phyloP scores from a whole-genome alignment of 106 monocot genomes.

The Dendrobium officinale region DNA sequence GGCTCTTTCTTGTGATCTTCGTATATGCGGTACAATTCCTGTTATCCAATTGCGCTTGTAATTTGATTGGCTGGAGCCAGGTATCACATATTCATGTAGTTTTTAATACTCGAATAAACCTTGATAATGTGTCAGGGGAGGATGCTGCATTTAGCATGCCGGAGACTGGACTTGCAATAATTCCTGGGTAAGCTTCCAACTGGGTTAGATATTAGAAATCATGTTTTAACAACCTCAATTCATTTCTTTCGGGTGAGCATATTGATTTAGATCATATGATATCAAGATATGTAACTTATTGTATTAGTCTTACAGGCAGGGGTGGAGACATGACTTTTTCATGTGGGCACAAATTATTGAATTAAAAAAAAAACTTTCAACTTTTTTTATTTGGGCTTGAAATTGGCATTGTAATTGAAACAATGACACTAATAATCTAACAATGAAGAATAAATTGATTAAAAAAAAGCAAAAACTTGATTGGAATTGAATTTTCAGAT shows the following conservation, averaged over 20 bases:
- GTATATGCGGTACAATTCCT: conserved; percentile 70
- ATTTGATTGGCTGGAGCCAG: neutral
- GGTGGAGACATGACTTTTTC: too few species aligned
- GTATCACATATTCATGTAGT: neutral
- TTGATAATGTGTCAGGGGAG: conserved; percentile 41
- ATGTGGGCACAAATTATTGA: too few species aligned
- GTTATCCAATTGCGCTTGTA: neutral
- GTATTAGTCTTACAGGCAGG: too few species aligned
- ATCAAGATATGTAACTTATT: too few species aligned
- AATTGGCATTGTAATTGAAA: too few species aligned
- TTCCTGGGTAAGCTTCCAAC: conserved; percentile 72
- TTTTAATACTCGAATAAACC: neutral
- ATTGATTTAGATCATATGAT: neutral
- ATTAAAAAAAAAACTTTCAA: too few species aligned
- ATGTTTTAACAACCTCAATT: neutral
- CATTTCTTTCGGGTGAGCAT: neutral
- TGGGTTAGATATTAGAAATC: neutral
- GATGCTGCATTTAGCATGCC: conserved; percentile 77
- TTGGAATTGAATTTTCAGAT: too few species aligned
- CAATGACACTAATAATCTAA: too few species aligned
- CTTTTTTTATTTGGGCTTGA: too few species aligned
- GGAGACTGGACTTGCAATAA: conserved; percentile 97
- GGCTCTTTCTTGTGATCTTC: conserved; percentile 90
- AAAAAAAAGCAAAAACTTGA: too few species aligned
- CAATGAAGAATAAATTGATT: too few species aligned